Base-by-base conservation (phyloP, 805 yeast genomes). In the Teunomyces funiuensis region DNA sequence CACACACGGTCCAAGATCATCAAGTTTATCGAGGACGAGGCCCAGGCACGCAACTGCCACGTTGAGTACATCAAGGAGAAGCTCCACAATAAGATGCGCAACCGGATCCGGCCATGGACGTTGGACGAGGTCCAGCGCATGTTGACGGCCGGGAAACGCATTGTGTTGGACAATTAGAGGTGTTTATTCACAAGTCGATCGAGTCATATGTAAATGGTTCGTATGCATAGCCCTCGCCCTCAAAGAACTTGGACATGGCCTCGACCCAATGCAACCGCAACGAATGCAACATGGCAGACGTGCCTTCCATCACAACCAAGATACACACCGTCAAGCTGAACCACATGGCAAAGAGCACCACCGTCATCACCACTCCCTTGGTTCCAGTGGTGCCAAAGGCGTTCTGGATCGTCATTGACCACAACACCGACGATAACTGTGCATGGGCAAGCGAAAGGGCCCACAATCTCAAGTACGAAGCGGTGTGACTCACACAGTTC, bases 191-290 rank as follows among this genome's bases (percentile, higher is more conserved):
- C 29, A 42, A 17, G 27, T 45, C 45, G 15, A 46, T 46, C 9
- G 28, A 28, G 25, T 48, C 45, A 40, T 91, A 89, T 3, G 83
- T 77, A 60, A 88, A 93, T n/a, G 99, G 98, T 50, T 78, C 82
- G 60, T 87, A 93, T 5, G 90, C 80, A 51, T 80, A 74, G 46
- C 99, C 99, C 64, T 91, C 98, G 62, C 99, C 99, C 59, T 86
- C 93, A 57, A 90, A 93, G 69, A 85, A 95, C 71, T 93, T 93
- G 47, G 97, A 88, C 99, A 93, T 93, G 19, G 97, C 84, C 71
- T 93, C 99, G 48, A 93, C 99, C 99, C 99, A 93, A 64, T 93
- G 99, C 59, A 93, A 77, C 74, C 99, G 87, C 59, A 93, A 77
- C n/a, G 97, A 85, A 67, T 93, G 99, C 59, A 93, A 77, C 99